Base-by-base conservation (phyloP, 2,329 filamentous ascomycete genomes). In the Dendryphion nanum region DNA sequence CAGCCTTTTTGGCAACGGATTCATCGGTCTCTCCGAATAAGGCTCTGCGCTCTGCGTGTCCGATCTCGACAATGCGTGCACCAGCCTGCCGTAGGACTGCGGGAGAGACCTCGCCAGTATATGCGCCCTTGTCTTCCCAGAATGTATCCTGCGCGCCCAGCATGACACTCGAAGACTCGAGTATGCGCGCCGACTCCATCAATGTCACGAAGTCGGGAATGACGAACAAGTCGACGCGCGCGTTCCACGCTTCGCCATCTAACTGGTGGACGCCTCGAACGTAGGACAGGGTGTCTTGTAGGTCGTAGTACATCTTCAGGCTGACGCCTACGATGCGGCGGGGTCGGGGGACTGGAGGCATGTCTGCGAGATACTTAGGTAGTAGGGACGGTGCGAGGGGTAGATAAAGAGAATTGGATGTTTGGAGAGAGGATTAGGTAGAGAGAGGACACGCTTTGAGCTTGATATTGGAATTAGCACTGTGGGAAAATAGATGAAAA, bases 291-390 rank as follows among this genome's bases (percentile, higher is more conserved):
- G 85, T 89, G 44, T 75, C 73, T 8, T 76, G 66, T 6, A 83
- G 76, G 44, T 82, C 79, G 68, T 90, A 90, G 75, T 90, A 89
- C 79, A 89, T 86, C 57, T 89, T 89, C 26, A 85, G 79, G 32
- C 81, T 85, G 47, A 88, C 81, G 62, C 85, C 85, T 42, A 89
- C 74, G 44, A 89, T 72, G 54, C 81, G 81, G 55, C 79, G 78
- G 32, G 71, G 75, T 40, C 53, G 55, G 19, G 56, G 21, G n/a
- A 57, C 39, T 8, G 59, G 58, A 18, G 61, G 54, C 57, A 64
- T 64, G 18, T 36, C 42, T 39, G n/a, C n/a, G n/a, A n/a, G n/a
- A n/a, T n/a, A n/a, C n/a, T n/a, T n/a, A n/a, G n/a, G n/a, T n/a
- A n/a, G n/a, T n/a, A n/a, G n/a, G n/a, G n/a, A n/a, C n/a, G n/a